Evolutionary conservation across 805 yeast genomes (phyloP), one percentile per base, ranked within the genome.

Genomic region (Starmerella asiatica): DNA sequence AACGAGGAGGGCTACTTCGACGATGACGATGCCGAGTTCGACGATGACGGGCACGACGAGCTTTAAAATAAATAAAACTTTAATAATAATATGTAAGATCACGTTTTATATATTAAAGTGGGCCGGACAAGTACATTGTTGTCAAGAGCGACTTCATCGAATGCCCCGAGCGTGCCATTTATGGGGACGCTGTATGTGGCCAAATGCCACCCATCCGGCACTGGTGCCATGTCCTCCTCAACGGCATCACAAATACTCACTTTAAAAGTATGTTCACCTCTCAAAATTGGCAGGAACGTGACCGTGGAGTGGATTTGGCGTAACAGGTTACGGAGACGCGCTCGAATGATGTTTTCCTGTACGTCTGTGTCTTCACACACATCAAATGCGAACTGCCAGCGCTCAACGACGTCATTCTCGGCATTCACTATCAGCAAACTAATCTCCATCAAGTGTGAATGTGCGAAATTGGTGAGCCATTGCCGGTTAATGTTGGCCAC

Each of bases 281-380:
- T 73, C 21, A 86, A 60, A 19, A 78, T 69, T 0, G 97, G 97
- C 30, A 86, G 65, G 55, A 85, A 84, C 0, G 94, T 74, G 2
- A 81, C 82, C 31, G 91, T 76, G 0, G 94, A 83, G 0, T 94
- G 83, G 37, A 86, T 80, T 51, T 86, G 96, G 38, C 95, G 70
- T 29, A 86, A 75, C 5, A 86, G 76, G 0, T 84, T 73, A 56
- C 82, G 88, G n/a, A 85, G 82, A 48, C 84, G 91, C 37, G 60
- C 64, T 48, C 79, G 86, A 3, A 77, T 71, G 24, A 69, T 70
- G 3, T 67, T 72, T 3, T 40, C 39, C 5, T 8, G 6, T 9
- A n/a, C 7, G 14, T 16, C 14, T 2, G 17, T 6, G 21, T 4
- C 34, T 24, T 53, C 62, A 19, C 61, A 16, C 12, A 19, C 14